A percentile compares a stretch with the other conserved stretches of the same genome.
Conservation (phyloP, 352 stramenopile species). For the Globisporangium lucens region DNA sequence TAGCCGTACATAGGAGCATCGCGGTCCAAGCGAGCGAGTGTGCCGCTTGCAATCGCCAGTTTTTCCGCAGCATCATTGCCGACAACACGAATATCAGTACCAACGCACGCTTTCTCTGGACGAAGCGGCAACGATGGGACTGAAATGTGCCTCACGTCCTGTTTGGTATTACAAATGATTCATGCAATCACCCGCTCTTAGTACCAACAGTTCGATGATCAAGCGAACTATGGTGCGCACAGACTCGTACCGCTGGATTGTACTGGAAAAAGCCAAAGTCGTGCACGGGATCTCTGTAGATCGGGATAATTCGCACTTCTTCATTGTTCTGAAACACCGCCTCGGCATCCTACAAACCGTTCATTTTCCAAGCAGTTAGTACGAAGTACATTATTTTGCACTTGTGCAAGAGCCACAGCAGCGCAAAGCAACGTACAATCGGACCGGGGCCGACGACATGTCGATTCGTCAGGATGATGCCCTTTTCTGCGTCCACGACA, state of each 20-base stretch:
- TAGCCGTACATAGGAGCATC: slow-evolving; percentile 87
- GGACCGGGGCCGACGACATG: slow-evolving; percentile 88
- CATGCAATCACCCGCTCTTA: background rate
- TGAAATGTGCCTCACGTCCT: slow-evolving; percentile 85
- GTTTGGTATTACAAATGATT: background rate
- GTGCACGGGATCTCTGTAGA: slow-evolving; percentile 92
- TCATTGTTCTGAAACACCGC: slow-evolving; percentile 94
- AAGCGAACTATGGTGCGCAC: background rate
- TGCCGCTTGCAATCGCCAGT: slow-evolving; percentile 88
- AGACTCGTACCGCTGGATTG: slow-evolving; percentile 54
- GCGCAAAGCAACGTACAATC: slow-evolving; percentile 45
- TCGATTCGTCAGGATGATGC: slow-evolving; percentile 93
- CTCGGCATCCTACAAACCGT: slow-evolving; percentile 63
- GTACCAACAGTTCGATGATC: background rate
- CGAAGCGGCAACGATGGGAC: slow-evolving; percentile 75
- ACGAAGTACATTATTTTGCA: background rate
- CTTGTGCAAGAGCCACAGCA: background rate
- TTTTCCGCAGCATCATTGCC: slow-evolving; percentile 93
- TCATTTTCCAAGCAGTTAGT: background rate
- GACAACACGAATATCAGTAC: slow-evolving; percentile 91
- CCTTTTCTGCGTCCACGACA: slow-evolving; percentile 88
- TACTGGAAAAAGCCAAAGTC: slow-evolving; percentile 94
- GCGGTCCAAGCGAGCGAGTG: slow-evolving; percentile 89
- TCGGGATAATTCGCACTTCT: slow-evolving; percentile 88
- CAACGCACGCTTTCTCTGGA: slow-evolving; percentile 86